These are phyloP conservation scores for Argentina anserina DNA, from an alignment of 306 rosid species.

Conservation along the genomic window DNA sequence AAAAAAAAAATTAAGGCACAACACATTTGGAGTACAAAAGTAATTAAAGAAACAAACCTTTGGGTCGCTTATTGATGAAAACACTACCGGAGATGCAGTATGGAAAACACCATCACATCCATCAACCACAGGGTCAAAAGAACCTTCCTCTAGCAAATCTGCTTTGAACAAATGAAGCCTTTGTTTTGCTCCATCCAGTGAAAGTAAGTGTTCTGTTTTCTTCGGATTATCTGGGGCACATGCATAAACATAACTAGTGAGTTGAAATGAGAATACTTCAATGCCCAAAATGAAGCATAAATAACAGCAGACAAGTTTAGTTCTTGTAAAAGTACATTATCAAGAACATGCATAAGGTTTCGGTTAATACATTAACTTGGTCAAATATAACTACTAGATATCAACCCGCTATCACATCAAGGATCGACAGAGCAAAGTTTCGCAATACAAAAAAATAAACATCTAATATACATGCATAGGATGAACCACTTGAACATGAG, in stretches of 20 bases:
- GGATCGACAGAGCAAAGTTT: no score
- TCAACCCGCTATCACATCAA: no score
- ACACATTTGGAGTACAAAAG: not conserved
- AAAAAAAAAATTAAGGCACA: no score
- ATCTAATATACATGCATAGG: no score
- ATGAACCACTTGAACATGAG: no score
- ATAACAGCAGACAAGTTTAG: not conserved
- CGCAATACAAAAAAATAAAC: no score
- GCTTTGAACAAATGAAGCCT: conserved; percentile 46
- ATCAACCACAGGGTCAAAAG: conserved; percentile 42
- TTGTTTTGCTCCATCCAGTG: conserved; percentile 52
- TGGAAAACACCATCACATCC: conserved; percentile 56
- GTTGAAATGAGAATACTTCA: not conserved
- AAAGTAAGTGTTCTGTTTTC: conserved; percentile 40
- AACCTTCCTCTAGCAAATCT: conserved; percentile 46
- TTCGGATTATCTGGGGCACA: conserved; percentile 28
- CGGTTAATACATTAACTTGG: no score
- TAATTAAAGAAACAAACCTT: conserved; percentile 31
- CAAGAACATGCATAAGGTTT: not conserved
- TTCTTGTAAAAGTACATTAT: not conserved
- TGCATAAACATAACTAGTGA: not conserved
- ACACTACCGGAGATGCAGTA: conserved; percentile 44
- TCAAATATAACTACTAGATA: no score
- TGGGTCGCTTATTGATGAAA: conserved; percentile 18
- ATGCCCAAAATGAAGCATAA: not conserved